These are phyloP conservation scores for Salix brachista DNA, from an alignment of 345 rosid species.

Conservation along the genomic window DNA sequence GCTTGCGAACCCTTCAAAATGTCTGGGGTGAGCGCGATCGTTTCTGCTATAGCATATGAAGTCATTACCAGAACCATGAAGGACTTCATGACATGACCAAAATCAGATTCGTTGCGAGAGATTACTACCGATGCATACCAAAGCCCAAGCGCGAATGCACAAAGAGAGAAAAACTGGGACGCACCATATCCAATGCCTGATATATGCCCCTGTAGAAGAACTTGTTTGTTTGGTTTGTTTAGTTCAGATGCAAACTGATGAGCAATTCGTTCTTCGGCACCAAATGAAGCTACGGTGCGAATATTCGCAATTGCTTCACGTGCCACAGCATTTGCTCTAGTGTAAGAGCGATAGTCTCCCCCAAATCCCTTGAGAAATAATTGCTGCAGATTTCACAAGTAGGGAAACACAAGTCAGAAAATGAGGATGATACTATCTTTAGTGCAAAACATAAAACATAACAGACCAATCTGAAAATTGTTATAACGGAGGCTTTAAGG, in stretches of 20 bases:
- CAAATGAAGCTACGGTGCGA: slow-evolving; percentile 68
- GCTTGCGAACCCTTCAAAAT: slow-evolving; percentile 87
- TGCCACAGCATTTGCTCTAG: slow-evolving; percentile 61
- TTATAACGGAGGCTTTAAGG: background rate
- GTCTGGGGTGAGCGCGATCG: slow-evolving; percentile 82
- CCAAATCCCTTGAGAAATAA: slow-evolving; percentile 78
- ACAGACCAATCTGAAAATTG: too few relatives aligned
- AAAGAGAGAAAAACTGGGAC: slow-evolving; percentile 52
- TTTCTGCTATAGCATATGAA: slow-evolving; percentile 61
- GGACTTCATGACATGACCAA: slow-evolving; percentile 52
- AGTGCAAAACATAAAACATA: too few relatives aligned
- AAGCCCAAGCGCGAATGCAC: slow-evolving; percentile 80
- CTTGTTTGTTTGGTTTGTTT: slow-evolving; percentile 52
- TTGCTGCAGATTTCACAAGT: slow-evolving; percentile 40
- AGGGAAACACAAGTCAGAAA: background rate
- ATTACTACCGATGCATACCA: slow-evolving; percentile 77
- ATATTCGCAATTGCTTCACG: slow-evolving; percentile 72
- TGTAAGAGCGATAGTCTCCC: slow-evolving; percentile 60
- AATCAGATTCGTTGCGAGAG: slow-evolving; percentile 42
- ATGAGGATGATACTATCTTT: background rate
- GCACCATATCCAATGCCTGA: slow-evolving; percentile 74
- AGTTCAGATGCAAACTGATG: slow-evolving; percentile 53
- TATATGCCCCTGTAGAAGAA: slow-evolving; percentile 61
- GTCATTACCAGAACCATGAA: slow-evolving; percentile 70
- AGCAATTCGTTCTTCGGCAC: slow-evolving; percentile 53